Base-by-base conservation (phyloP, 805 yeast species). In the Wickerhamiella kazuoi region DNA sequence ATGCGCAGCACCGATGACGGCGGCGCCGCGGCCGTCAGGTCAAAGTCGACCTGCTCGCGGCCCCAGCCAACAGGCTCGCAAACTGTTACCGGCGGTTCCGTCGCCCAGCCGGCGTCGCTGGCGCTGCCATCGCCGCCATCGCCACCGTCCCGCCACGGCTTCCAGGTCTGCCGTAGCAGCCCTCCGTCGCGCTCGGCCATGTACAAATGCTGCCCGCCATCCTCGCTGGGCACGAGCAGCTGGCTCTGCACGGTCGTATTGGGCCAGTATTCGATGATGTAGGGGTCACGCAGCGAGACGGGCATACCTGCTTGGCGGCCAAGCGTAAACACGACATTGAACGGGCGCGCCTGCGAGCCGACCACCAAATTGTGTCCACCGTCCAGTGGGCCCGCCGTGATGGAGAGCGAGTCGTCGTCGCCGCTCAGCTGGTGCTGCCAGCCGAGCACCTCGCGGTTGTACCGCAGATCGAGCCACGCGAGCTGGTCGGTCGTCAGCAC, bases 401-500 rank as follows among this genome's bases (percentile, higher is more conserved):
- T 41, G 38, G 53, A 58, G 40, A 75, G 47, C 0, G 81, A 65
- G 1, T 68, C 66, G 47, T 81, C 93, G 1, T 53, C 45, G 6
- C 68, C 63, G 33, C 67, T 65, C 18, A 79, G 55, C 43, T 59
- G 69, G 54, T 83, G 94, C 44, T 75, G 77, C 86, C 93, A 79
- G 0, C 86, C 69, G 1, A 82, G 49, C 2, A 71, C 43, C 41
- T 79, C 63, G 23, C 57, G 57, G n/a, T 71, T 50, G 3, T 45
- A 50, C 1, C 58, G 56, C 14, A 46, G 39, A 15, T 52, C 52
- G 16, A 76, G 47, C 65, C 84, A 60, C 0, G 72, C 66, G 6
- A 84, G 38, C 48, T 23, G 26, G 26, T 23, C 26, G 6, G 6
- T 6, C 0, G 93, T 80, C 21, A 83, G 56, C 4, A 79, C 48